Evolutionary conservation across 1,284 basidiomycete species (phyloP).

Genomic region (Cutaneotrichosporon dermatis): DNA sequence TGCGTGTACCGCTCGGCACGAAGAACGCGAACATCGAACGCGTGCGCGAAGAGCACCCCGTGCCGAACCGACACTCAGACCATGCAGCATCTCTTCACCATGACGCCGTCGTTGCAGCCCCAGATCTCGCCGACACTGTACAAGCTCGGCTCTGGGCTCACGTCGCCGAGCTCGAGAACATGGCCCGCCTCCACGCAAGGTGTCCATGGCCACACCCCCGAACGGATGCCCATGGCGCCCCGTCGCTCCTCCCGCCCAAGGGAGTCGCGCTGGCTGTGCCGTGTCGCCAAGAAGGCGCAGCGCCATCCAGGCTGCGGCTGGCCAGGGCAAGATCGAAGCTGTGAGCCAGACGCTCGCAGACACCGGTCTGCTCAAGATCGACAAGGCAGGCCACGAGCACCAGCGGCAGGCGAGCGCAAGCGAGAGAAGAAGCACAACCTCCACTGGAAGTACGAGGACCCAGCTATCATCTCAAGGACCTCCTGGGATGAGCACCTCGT

Average conservation of each 20-base stretch:
- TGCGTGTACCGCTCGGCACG: conserved; percentile 28
- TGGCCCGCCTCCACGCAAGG: background rate
- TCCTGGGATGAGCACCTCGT: conserved; percentile 32
- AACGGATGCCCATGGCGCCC: background rate
- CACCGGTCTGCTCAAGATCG: conserved; percentile 37
- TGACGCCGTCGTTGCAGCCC: conserved; percentile 38
- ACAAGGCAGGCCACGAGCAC: conserved; percentile 35
- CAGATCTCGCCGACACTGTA: conserved; percentile 40
- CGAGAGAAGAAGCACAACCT: conserved; percentile 41
- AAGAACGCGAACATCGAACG: conserved; percentile 3
- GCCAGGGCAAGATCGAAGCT: conserved; percentile 30
- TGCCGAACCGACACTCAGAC: conserved; percentile 30
- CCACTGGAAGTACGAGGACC: conserved; percentile 51
- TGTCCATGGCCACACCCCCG: background rate
- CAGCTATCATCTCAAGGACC: conserved; percentile 45
- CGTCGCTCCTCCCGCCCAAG: background rate
- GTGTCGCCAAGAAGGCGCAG: conserved; percentile 28
- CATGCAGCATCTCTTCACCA: conserved; percentile 35
- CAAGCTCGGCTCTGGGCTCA: conserved; percentile 32
- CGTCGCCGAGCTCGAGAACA: conserved; percentile 29
- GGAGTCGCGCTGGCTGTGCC: background rate
- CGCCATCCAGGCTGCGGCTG: conserved; percentile 28
- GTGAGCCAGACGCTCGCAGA: conserved; percentile 24
- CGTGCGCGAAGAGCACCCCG: conserved; percentile 1
- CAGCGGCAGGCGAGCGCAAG: conserved; percentile 32